Percentiles rank a stretch among this genome's conserved stretches.
Conservation (phyloP, 2,329 filamentous ascomycete genomes). For the Ramularia collo-cygni region DNA sequence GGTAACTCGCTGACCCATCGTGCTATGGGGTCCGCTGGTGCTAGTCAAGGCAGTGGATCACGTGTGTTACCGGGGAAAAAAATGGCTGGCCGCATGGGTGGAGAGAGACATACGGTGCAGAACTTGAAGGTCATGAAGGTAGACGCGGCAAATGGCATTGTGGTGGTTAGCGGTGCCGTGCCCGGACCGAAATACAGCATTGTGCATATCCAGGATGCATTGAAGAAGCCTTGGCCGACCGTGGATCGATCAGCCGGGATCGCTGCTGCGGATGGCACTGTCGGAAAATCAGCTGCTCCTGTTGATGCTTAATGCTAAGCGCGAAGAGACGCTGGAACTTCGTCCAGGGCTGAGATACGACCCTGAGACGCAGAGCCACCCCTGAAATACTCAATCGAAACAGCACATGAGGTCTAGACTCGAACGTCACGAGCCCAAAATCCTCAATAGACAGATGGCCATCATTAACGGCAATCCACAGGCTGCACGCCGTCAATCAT, state of each 20-base stretch:
- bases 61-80: slow-evolving; percentile 93
- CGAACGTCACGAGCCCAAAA: too few relatives aligned
- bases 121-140: slow-evolving; percentile 85
- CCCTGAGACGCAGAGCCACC: too few relatives aligned
- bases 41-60: slow-evolving; percentile 84
- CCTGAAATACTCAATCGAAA: too few relatives aligned
- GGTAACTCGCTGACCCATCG: slow-evolving; percentile 93
- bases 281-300: too few relatives aligned
- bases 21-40: slow-evolving; percentile 82
- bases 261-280: too few relatives aligned
- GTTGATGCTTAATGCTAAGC: too few relatives aligned
- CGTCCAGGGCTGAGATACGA: too few relatives aligned
- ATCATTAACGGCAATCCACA: too few relatives aligned
- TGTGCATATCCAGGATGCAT: slow-evolving; percentile 80
- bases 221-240: slow-evolving; percentile 73
- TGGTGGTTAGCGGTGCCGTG: slow-evolving; percentile 81
- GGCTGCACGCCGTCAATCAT: too few relatives aligned
- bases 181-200: slow-evolving; percentile 81
- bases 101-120: slow-evolving; percentile 79
- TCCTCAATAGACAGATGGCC: too few relatives aligned
- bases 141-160: slow-evolving; percentile 76
- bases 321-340: too few relatives aligned
- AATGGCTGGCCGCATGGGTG: slow-evolving; percentile 96
- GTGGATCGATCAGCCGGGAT: slow-evolving; percentile 24
- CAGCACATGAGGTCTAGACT: too few relatives aligned